phyloP scores from a whole-genome alignment of 495 filamentous ascomycete genomes.

The Xylaria scruposa region DNA sequence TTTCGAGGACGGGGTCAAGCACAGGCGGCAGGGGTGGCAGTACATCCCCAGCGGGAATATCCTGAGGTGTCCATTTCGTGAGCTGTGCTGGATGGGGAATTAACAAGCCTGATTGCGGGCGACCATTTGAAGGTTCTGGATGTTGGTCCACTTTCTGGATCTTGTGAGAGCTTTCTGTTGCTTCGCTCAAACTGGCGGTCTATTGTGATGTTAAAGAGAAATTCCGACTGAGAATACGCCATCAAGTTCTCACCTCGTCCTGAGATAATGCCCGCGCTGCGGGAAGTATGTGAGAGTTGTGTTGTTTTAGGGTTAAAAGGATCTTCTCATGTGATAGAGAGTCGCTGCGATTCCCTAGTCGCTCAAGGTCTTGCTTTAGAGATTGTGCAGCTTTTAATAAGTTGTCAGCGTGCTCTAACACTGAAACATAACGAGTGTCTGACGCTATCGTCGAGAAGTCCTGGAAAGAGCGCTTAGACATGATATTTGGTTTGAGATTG shows the following conservation, averaged over 20 bases:
- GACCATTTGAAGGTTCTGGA: not conserved
- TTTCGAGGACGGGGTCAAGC: constrained; percentile 60
- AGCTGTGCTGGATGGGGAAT: constrained; percentile 36
- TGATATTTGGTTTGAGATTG: constrained; percentile 5
- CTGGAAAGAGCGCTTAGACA: constrained; percentile 40
- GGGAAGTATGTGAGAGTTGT: constrained; percentile 36
- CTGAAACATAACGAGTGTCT: constrained; percentile 15
- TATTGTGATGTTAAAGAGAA: constrained; percentile 15
- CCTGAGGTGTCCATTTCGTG: constrained; percentile 52
- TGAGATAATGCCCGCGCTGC: constrained; percentile 29
- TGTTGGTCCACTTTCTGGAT: constrained; percentile 29
- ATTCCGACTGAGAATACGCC: not conserved
- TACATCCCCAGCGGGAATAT: constrained; percentile 42
- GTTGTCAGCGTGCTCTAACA: constrained; percentile 42
- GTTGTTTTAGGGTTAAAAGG: constrained; percentile 31
- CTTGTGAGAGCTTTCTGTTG: constrained; percentile 28
- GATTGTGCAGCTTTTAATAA: constrained; percentile 39
- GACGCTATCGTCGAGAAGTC: constrained; percentile 31
- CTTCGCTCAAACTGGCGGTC: constrained; percentile 8
- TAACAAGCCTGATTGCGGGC: constrained; percentile 18
- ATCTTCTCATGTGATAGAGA: constrained; percentile 31
- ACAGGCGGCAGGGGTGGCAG: constrained; percentile 65
- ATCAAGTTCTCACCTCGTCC: constrained; percentile 30
- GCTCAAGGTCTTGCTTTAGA: constrained; percentile 39
- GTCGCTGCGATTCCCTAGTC: constrained; percentile 20